These are phyloP conservation scores for Candida sp. DNA, from an alignment of 1,139 yeast species.

Conservation along the genomic window DNA sequence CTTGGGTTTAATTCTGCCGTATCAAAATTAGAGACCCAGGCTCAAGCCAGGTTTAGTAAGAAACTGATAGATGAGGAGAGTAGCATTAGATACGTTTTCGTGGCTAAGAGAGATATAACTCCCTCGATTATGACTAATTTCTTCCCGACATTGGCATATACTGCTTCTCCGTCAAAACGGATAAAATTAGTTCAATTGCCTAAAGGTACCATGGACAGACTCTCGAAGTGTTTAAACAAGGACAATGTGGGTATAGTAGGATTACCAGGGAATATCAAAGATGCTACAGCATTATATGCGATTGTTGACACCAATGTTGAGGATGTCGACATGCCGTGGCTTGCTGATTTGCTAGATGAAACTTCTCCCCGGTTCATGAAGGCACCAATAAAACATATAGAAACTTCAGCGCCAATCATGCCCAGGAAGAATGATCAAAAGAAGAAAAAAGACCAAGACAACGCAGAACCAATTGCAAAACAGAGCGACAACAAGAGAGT, in stretches of 20 bases:
- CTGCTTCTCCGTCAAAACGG: slow-evolving; percentile 34
- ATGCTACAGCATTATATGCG: slow-evolving; percentile 26
- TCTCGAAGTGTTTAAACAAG: slow-evolving; percentile 31
- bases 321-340: slow-evolving; percentile 46
- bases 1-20: slow-evolving; percentile 59
- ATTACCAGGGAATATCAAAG: slow-evolving; percentile 15
- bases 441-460: slow-evolving; percentile 6
- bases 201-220: slow-evolving; percentile 33
- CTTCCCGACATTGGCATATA: slow-evolving; percentile 48
- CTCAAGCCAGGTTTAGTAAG: slow-evolving; percentile 15
- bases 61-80: slow-evolving; percentile 8
- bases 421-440: slow-evolving; percentile 21
- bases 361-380: slow-evolving; percentile 15
- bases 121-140: slow-evolving; percentile 47
- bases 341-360: slow-evolving; percentile 26
- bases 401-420: slow-evolving; percentile 39
- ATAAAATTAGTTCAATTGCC: slow-evolving; percentile 57
- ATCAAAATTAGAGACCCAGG: slow-evolving; percentile 46
- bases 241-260: slow-evolving; percentile 28
- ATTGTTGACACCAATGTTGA: slow-evolving; percentile 27
- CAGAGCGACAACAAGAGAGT: too few species aligned
- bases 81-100: slow-evolving; percentile 43
- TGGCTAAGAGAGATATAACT: slow-evolving; percentile 51
- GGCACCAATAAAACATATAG: slow-evolving; percentile 35
- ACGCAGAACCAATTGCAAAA: too few species aligned